Percentiles rank a stretch among this genome's conserved stretches.
These are phyloP conservation scores for Cercospora brassicicola DNA, from an alignment of 2,329 filamentous ascomycete genomes.

Conservation along the genomic window DNA sequence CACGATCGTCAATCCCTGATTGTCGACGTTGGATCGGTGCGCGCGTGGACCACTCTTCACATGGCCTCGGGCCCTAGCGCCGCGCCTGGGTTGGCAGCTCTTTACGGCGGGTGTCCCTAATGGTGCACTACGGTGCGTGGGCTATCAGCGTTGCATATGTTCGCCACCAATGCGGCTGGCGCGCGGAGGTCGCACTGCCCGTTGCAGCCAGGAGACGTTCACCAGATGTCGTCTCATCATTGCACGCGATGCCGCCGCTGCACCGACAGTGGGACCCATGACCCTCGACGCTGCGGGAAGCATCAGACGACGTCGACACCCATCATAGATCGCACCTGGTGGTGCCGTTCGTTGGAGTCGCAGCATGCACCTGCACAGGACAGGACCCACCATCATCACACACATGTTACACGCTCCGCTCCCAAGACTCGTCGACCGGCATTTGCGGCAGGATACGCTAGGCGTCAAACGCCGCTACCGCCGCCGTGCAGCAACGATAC, in stretches of 20 bases:
- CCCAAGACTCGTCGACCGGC: background rate
- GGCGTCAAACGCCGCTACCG: background rate
- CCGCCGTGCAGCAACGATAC: background rate
- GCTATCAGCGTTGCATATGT: background rate
- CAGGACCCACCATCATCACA: background rate
- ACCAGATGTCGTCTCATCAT: background rate
- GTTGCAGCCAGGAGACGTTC: background rate
- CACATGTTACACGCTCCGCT: background rate
- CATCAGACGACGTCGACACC: too few relatives aligned
- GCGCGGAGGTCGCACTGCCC: background rate
- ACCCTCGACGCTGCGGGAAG: too few relatives aligned
- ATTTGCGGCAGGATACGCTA: background rate
- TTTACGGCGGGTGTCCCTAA: background rate
- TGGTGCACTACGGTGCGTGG: background rate
- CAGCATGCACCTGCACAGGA: background rate
- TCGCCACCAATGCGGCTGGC: background rate
- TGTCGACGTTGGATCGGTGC: background rate
- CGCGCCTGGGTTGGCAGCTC: background rate
- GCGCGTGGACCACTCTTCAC: background rate
- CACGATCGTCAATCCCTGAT: background rate
- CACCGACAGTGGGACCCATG: too few relatives aligned
- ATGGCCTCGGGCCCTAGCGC: background rate
- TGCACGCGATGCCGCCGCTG: too few relatives aligned
- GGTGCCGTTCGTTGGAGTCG: too few relatives aligned
- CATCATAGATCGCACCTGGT: too few relatives aligned